These are phyloP conservation scores for Phaffia rhodozyma DNA, from an alignment of 1,284 basidiomycete species.

Conservation along the genomic window DNA sequence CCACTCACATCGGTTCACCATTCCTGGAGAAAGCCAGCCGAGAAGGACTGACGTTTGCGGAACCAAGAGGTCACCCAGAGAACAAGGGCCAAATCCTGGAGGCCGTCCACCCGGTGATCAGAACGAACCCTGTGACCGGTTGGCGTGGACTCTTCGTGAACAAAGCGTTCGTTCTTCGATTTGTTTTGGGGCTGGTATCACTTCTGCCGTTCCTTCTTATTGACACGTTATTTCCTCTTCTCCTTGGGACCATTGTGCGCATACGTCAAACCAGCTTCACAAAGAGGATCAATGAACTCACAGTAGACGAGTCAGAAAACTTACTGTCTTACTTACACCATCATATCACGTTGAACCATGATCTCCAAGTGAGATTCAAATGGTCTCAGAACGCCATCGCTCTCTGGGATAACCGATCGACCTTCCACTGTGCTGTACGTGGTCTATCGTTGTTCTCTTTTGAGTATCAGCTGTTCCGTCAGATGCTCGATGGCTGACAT, in stretches of 20 bases:
- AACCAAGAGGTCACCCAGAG: slow-evolving; percentile 12
- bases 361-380: slow-evolving; percentile 30
- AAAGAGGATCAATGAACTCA: slow-evolving; percentile 18
- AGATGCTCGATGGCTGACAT: too few relatives aligned
- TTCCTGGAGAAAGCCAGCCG: slow-evolving; percentile 39
- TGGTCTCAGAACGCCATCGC: slow-evolving; percentile 24
- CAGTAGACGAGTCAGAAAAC: slow-evolving; percentile 16
- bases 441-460: not conserved
- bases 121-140: slow-evolving; percentile 25
- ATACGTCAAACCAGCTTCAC: slow-evolving; percentile 16
- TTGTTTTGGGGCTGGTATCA: not conserved
- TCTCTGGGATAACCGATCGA: slow-evolving; percentile 27
- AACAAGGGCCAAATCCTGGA: slow-evolving; percentile 12
- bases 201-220: not conserved
- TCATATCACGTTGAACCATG: slow-evolving; percentile 18
- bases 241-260: not conserved
- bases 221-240: not conserved
- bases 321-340: slow-evolving; percentile 9
- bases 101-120: slow-evolving; percentile 21
- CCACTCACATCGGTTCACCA: slow-evolving; percentile 45
- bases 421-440: slow-evolving; percentile 10
- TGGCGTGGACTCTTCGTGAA: slow-evolving; percentile 22
- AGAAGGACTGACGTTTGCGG: slow-evolving; percentile 12
- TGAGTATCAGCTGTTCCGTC: not conserved
- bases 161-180: not conserved